These are phyloP conservation scores for Amanita subjunquillea DNA, from an alignment of 768 basidiomycete species.

Conservation along the genomic window DNA sequence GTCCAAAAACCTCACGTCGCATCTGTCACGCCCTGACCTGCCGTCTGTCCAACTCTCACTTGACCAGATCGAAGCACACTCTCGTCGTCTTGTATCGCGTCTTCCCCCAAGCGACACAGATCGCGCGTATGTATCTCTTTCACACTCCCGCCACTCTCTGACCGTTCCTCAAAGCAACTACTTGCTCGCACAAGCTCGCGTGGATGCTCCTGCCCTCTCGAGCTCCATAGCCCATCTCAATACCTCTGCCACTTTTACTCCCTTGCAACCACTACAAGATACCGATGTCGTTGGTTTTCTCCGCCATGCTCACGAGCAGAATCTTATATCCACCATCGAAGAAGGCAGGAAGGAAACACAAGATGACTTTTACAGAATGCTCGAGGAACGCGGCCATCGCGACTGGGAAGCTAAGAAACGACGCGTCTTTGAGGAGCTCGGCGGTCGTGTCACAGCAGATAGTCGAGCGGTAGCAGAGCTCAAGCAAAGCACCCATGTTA, in stretches of 20 bases:
- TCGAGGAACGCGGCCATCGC: constrained; percentile 63
- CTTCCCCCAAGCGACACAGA: constrained; percentile 53
- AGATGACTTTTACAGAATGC: constrained; percentile 70
- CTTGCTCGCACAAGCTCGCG: constrained; percentile 85
- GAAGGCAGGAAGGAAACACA: constrained; percentile 81
- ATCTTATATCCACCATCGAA: constrained; percentile 89
- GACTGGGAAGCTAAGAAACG: constrained; percentile 92
- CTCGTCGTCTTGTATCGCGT: constrained; percentile 69
- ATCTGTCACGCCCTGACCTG: constrained; percentile 70
- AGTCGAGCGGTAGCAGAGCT: constrained; percentile 45
- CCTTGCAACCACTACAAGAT: constrained; percentile 88
- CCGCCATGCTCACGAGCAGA: constrained; percentile 91
- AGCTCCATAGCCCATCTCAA: constrained; percentile 79
- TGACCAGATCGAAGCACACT: constrained; percentile 93
- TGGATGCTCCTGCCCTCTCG: constrained; percentile 84
- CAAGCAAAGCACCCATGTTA: constrained; percentile 53
- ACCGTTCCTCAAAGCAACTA: constrained; percentile 51
- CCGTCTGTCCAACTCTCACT: constrained; percentile 85
- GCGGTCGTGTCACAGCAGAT: constrained; percentile 51
- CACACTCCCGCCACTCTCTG: constrained; percentile 2
- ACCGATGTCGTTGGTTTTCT: constrained; percentile 91
- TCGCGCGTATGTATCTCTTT: constrained; percentile 48
- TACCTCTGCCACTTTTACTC: constrained; percentile 73
- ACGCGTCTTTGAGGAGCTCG: constrained; percentile 82
- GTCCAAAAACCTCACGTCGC: constrained; percentile 65